phyloP scores from a whole-genome alignment of 2,329 filamentous ascomycete genomes.

The Epichloe glyceriae region DNA sequence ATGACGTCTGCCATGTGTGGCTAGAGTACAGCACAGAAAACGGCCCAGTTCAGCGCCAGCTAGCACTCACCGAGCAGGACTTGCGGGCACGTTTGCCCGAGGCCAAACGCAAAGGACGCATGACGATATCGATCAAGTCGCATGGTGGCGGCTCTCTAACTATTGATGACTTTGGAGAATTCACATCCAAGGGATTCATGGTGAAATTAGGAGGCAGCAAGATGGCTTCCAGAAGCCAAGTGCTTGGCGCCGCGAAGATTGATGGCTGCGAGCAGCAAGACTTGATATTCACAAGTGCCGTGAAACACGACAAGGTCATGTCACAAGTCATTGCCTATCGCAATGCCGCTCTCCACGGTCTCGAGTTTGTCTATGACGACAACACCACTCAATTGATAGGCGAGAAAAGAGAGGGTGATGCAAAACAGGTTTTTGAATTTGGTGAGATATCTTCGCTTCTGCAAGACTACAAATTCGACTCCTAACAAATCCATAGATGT shows the following conservation, averaged over 20 bases:
- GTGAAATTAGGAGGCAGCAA: slow-evolving; percentile 61
- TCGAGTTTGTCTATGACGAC: slow-evolving; percentile 92
- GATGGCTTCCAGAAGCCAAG: slow-evolving; percentile 61
- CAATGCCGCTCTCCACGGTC: slow-evolving; percentile 63
- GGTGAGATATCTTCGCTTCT: slow-evolving; percentile 35
- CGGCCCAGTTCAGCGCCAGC: slow-evolving; percentile 53
- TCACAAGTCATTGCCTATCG: slow-evolving; percentile 65
- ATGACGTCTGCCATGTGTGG: slow-evolving; percentile 67
- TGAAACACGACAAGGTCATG: slow-evolving; percentile 58
- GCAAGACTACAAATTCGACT: neutral
- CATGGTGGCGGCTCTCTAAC: slow-evolving; percentile 60
- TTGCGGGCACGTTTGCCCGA: slow-evolving; percentile 60
- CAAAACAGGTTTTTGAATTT: slow-evolving; percentile 63
- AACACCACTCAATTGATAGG: slow-evolving; percentile 75
- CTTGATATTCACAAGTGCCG: slow-evolving; percentile 58
- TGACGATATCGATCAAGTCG: slow-evolving; percentile 65
- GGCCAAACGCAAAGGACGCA: slow-evolving; percentile 54
- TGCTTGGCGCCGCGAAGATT: slow-evolving; percentile 59
- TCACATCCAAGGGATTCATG: slow-evolving; percentile 58
- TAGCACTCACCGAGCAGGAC: slow-evolving; percentile 62
- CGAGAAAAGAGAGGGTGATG: slow-evolving; percentile 56
- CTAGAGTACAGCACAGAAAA: slow-evolving; percentile 63
- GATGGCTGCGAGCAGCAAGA: slow-evolving; percentile 58
- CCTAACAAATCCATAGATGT: slow-evolving; percentile 46
- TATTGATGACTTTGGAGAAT: slow-evolving; percentile 60